These are phyloP conservation scores for Austroboletus rostrupii DNA, from an alignment of 1,284 basidiomycete species.

Conservation along the genomic window DNA sequence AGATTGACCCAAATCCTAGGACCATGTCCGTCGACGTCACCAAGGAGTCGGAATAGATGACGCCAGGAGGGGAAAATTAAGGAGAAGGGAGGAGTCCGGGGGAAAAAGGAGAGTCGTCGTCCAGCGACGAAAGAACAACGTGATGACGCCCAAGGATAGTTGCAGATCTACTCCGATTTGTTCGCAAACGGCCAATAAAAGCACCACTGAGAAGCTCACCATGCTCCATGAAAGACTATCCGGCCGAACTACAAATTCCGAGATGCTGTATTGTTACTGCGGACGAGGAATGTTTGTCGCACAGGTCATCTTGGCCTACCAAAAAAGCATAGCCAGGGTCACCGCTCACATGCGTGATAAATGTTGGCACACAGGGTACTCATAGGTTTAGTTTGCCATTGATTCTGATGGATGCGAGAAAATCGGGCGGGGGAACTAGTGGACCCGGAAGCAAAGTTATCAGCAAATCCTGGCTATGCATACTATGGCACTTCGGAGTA, in stretches of 20 bases:
- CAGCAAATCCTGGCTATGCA: too few relatives aligned
- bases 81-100: not conserved
- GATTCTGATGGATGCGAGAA: too few relatives aligned
- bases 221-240: not conserved
- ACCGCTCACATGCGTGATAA: constrained; percentile 7
- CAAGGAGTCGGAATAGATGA: not conserved
- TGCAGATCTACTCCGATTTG: not conserved
- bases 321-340: constrained; percentile 1
- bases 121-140: not conserved
- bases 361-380: not conserved
- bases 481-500: too few relatives aligned
- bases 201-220: not conserved
- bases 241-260: not conserved
- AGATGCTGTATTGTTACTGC: not conserved
- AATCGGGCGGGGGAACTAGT: too few relatives aligned
- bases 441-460: too few relatives aligned
- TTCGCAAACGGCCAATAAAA: not conserved
- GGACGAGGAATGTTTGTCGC: not conserved
- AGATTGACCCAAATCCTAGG: not conserved
- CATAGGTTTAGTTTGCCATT: too few relatives aligned
- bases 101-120: not conserved
- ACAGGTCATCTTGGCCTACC: not conserved
- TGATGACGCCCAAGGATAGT: not conserved
- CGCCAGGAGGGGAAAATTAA: not conserved
- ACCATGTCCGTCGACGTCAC: constrained; percentile 7